Conservation (phyloP, 208 protist species). For the Acanthamoeba rhysodes region DNA sequence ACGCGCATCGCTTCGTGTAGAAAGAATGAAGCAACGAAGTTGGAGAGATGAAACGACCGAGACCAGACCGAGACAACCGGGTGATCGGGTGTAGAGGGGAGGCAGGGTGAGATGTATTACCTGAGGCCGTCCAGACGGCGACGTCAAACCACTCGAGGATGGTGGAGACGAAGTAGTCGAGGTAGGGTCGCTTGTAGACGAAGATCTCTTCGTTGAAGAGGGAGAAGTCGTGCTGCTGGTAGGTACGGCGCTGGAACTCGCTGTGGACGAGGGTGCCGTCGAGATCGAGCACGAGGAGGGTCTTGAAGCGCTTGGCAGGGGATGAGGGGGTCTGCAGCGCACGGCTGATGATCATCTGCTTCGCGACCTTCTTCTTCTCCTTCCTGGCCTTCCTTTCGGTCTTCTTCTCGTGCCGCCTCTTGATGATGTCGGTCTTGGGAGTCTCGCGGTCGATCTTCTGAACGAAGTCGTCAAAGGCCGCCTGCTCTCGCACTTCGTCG, state of each 20-base stretch:
- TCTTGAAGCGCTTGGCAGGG: background rate
- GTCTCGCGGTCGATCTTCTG: slow-evolving; percentile 30
- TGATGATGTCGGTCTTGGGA: slow-evolving; percentile 30
- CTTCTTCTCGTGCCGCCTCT: slow-evolving; percentile 30
- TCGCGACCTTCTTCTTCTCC: background rate
- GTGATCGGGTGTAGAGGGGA: no score
- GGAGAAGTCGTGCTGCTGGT: slow-evolving; percentile 61
- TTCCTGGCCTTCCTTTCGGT: background rate
- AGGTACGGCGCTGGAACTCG: slow-evolving; percentile 51
- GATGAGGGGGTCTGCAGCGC: background rate
- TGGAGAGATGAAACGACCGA: no score
- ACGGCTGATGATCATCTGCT: background rate
- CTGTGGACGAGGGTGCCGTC: slow-evolving; percentile 69
- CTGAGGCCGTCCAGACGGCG: slow-evolving; percentile 67
- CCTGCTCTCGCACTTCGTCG: background rate
- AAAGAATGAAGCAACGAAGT: no score
- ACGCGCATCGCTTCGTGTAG: no score
- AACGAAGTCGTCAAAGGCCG: slow-evolving; percentile 22
- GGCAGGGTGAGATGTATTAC: background rate
- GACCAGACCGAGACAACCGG: background rate
- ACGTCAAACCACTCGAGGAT: slow-evolving; percentile 72
- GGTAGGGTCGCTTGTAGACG: slow-evolving; percentile 70
- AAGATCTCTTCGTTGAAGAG: slow-evolving; percentile 75
- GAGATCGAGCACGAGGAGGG: slow-evolving; percentile 45
- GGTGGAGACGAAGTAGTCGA: slow-evolving; percentile 49